Conservation (phyloP, 2,329 filamentous ascomycete genomes). For the Fonsecaea pedrosoi region DNA sequence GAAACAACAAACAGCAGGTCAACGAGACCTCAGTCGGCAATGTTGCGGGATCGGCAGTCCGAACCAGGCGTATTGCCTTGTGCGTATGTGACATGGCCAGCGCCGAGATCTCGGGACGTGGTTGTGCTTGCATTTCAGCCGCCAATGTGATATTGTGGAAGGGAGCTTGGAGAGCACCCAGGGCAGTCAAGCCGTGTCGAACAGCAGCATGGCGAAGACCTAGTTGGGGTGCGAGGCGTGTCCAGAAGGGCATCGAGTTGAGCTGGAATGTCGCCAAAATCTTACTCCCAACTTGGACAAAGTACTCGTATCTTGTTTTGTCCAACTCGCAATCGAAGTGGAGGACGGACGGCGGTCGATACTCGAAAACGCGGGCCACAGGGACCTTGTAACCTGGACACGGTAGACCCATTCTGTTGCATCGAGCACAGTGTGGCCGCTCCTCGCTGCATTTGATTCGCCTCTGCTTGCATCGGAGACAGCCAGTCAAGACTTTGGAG, state of each 20-base stretch:
- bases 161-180: conserved; percentile 20
- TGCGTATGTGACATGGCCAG: conserved; percentile 18
- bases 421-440: conserved; percentile 40
- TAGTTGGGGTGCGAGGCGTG: conserved; percentile 19
- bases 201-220: conserved; percentile 19
- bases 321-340: conserved; percentile 17
- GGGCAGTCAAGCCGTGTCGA: conserved; percentile 20
- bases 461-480: conserved; percentile 30
- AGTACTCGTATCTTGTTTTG: conserved; percentile 20
- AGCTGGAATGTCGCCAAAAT: conserved; percentile 20
- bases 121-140: not conserved
- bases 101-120: conserved; percentile 8
- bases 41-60: conserved; percentile 14
- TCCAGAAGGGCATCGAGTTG: conserved; percentile 23
- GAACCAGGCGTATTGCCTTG: conserved; percentile 22
- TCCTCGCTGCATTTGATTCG: conserved; percentile 42
- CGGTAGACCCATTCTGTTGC: conserved; percentile 40
- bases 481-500: conserved; percentile 28
- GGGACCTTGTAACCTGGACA: conserved; percentile 41
- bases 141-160: conserved; percentile 14
- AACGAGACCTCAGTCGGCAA: conserved; percentile 19
- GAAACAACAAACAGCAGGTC: conserved; percentile 26
- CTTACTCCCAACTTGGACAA: conserved; percentile 17
- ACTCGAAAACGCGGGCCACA: conserved; percentile 24
- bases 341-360: not conserved